Conservation (phyloP, 768 basidiomycete genomes). For the Lactifluus hygrophoroides region DNA sequence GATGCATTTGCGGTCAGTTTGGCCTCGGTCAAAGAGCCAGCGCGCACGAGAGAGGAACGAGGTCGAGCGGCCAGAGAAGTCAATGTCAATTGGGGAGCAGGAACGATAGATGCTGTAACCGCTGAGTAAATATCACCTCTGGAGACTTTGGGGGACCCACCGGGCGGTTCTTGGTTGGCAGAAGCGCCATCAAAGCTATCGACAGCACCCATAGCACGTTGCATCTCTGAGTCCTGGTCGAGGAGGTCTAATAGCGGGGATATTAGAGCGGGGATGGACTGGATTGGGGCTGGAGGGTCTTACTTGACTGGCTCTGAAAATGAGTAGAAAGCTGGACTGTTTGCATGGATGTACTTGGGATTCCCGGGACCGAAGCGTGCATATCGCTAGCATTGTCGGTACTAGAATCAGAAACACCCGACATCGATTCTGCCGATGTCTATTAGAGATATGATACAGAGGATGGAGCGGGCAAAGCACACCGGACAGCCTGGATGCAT, state of each 20-base stretch:
- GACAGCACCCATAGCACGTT: constrained; percentile 16
- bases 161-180: constrained; percentile 5
- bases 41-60: constrained; percentile 11
- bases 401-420: constrained; percentile 11
- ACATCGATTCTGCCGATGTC: constrained; percentile 7
- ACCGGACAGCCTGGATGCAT: constrained; percentile 8
- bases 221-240: constrained; percentile 21
- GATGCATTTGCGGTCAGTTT: constrained; percentile 10
- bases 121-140: neutral
- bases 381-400: constrained; percentile 12
- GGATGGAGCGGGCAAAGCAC: neutral
- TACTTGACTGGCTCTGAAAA: constrained; percentile 18
- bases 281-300: neutral
- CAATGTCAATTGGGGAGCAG: constrained; percentile 1
- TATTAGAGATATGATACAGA: neutral
- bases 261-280: neutral
- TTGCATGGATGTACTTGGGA: constrained; percentile 8
- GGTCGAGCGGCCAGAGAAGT: constrained; percentile 7
- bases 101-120: neutral
- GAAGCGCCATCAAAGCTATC: constrained; percentile 18
- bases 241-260: constrained; percentile 15
- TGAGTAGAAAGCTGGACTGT: constrained; percentile 18
- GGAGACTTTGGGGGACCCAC: constrained; percentile 1
- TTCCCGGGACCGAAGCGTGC: constrained; percentile 1
- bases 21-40: constrained; percentile 18